Percentiles rank a stretch among this genome's conserved stretches.
These are phyloP conservation scores for Colletotrichum spaethianum DNA, from an alignment of 2,329 filamentous ascomycete species.

Conservation along the genomic window DNA sequence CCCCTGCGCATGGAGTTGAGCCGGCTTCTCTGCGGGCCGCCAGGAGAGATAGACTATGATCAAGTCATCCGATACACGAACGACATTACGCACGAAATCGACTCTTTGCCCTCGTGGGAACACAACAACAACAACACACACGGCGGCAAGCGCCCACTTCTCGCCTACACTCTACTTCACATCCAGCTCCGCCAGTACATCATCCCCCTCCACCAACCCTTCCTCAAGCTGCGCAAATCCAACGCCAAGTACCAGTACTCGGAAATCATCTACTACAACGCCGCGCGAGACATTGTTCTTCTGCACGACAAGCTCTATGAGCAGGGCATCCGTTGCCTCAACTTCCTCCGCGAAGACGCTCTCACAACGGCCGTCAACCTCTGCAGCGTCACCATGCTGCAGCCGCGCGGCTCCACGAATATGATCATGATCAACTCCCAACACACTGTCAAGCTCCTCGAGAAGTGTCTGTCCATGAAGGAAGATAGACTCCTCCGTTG, in stretches of 20 bases:
- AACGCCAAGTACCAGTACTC: slow-evolving; percentile 75
- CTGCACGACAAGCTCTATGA: slow-evolving; percentile 73
- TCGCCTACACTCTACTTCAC: slow-evolving; percentile 72
- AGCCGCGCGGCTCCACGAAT: slow-evolving; percentile 70
- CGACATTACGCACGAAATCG: slow-evolving; percentile 72
- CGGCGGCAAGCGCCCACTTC: slow-evolving; percentile 67
- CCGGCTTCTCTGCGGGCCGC: slow-evolving; percentile 67
- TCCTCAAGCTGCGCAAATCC: slow-evolving; percentile 70
- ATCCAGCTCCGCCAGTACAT: slow-evolving; percentile 75
- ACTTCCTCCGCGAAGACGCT: slow-evolving; percentile 73
- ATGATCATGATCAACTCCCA: slow-evolving; percentile 75
- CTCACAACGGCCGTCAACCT: slow-evolving; percentile 73
- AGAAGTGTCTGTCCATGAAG: slow-evolving; percentile 73
- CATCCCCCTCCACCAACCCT: slow-evolving; percentile 73
- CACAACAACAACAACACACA: slow-evolving; percentile 51
- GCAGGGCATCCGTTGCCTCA: slow-evolving; percentile 70
- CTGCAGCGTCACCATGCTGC: slow-evolving; percentile 72
- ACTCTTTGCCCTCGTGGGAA: slow-evolving; percentile 71
- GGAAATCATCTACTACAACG: slow-evolving; percentile 75
- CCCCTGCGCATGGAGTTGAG: slow-evolving; percentile 70
- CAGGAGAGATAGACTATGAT: slow-evolving; percentile 71
- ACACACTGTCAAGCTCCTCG: slow-evolving; percentile 73
- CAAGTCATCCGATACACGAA: slow-evolving; percentile 74
- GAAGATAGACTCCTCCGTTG: slow-evolving; percentile 73
- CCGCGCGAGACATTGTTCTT: slow-evolving; percentile 73